A percentile compares a stretch with the other conserved stretches of the same genome.
These are phyloP conservation scores for Trametes gibbosa DNA, from an alignment of 768 basidiomycete genomes.

Conservation along the genomic window DNA sequence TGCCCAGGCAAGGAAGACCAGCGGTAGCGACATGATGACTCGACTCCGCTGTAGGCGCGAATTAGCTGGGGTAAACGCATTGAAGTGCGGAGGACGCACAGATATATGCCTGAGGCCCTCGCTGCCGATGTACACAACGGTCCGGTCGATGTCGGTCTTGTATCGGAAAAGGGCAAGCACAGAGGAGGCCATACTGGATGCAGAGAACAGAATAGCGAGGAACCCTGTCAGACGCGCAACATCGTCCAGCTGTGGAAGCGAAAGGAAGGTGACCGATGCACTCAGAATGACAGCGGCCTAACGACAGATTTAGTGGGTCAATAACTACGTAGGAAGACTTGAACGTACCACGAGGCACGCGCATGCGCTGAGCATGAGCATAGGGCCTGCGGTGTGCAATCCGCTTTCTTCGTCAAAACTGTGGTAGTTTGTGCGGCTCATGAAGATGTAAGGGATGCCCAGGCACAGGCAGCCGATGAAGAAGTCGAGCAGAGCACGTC, in stretches of 20 bases:
- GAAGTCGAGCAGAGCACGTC: constrained; percentile 54
- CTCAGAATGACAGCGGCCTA: constrained; percentile 81
- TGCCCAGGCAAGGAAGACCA: constrained; percentile 72
- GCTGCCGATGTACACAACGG: constrained; percentile 41
- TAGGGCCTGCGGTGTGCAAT: constrained; percentile 43
- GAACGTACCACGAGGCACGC: constrained; percentile 30
- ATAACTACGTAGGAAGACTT: not conserved
- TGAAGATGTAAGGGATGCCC: constrained; percentile 77
- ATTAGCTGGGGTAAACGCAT: constrained; percentile 12
- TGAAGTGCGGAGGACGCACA: constrained; percentile 27
- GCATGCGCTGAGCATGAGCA: constrained; percentile 64
- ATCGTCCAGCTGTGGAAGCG: constrained; percentile 70
- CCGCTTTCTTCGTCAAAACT: constrained; percentile 63
- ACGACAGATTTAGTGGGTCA: not conserved
- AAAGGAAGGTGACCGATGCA: constrained; percentile 78
- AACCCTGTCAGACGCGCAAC: constrained; percentile 63
- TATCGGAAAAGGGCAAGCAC: constrained; percentile 68
- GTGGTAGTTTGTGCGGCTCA: constrained; percentile 48
- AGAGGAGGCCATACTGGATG: constrained; percentile 65
- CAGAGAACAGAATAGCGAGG: constrained; percentile 65
- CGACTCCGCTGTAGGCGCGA: constrained; percentile 46
- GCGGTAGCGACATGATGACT: constrained; percentile 66
- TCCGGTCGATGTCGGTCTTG: constrained; percentile 61
- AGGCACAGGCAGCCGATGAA: constrained; percentile 64
- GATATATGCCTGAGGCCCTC: constrained; percentile 58